phyloP scores from a whole-genome alignment of 306 rosid genomes.

The Hippophae rhamnoides region DNA sequence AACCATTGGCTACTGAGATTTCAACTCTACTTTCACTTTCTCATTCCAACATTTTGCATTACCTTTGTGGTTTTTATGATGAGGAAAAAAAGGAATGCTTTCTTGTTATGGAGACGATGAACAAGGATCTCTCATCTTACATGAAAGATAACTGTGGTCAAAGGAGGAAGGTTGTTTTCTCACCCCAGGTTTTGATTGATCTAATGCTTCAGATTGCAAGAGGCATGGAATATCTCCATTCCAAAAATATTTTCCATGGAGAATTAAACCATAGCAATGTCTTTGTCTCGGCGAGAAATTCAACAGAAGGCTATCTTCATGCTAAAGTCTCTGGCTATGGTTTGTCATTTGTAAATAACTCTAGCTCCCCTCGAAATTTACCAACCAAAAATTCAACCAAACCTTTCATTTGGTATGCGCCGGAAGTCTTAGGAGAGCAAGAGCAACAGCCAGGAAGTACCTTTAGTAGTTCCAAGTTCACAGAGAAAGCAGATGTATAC shows the following conservation, averaged over 20 bases:
- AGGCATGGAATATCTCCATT: constrained; percentile 79
- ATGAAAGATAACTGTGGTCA: constrained; percentile 70
- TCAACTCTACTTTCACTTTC: constrained; percentile 45
- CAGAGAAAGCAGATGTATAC: constrained; percentile 81
- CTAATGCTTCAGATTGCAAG: constrained; percentile 93
- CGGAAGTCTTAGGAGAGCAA: constrained; percentile 64
- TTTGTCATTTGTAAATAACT: constrained; percentile 23
- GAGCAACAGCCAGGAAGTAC: constrained; percentile 30
- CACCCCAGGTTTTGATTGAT: constrained; percentile 68
- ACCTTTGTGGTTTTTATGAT: constrained; percentile 63
- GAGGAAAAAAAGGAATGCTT: constrained; percentile 60
- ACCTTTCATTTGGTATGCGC: constrained; percentile 74
- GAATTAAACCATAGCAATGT: constrained; percentile 59
- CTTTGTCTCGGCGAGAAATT: constrained; percentile 49
- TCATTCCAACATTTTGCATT: constrained; percentile 68
- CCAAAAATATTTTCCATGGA: constrained; percentile 64
- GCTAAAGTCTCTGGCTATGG: constrained; percentile 76
- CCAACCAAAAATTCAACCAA: constrained; percentile 22
- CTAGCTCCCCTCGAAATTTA: constrained; percentile 18
- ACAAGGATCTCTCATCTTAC: constrained; percentile 49
- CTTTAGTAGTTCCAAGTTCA: constrained; percentile 22
- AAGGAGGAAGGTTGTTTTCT: constrained; percentile 60
- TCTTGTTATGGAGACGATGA: constrained; percentile 73
- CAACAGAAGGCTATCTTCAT: constrained; percentile 61
- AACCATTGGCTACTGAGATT: constrained; percentile 34